phyloP scores from a whole-genome alignment of 1,284 basidiomycete genomes.

The Heterobasidion occidentale region DNA sequence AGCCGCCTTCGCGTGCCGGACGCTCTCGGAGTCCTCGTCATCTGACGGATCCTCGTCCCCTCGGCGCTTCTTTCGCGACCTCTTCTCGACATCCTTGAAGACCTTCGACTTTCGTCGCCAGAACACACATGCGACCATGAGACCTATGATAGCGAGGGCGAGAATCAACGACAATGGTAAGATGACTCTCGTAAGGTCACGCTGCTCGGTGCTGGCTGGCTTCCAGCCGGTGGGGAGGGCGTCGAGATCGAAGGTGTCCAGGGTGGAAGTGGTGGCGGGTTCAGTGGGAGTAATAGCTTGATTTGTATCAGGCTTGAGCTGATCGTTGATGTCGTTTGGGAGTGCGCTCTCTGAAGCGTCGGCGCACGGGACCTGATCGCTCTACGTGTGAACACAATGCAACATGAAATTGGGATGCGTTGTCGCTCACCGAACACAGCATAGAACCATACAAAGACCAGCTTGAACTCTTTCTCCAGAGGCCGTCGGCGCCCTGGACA shows the following conservation, averaged over 20 bases:
- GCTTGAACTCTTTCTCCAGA: slow-evolving; percentile 48
- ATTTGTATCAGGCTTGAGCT: background rate
- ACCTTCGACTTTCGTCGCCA: slow-evolving; percentile 37
- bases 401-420: background rate
- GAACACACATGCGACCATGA: slow-evolving; percentile 48
- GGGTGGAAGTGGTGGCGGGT: background rate
- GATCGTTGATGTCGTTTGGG: background rate
- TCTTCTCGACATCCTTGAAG: slow-evolving; percentile 27
- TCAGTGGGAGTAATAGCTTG: background rate
- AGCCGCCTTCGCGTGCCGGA: slow-evolving; percentile 34
- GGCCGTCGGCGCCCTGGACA: slow-evolving; percentile 43
- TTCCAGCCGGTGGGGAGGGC: slow-evolving; percentile 54
- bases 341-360: background rate
- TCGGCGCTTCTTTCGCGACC: slow-evolving; percentile 23
- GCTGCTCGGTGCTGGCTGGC: background rate
- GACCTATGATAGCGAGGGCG: slow-evolving; percentile 43
- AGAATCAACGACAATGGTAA: slow-evolving; percentile 52
- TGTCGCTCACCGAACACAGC: slow-evolving; percentile 30
- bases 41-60: slow-evolving; percentile 22
- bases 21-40: slow-evolving; percentile 27
- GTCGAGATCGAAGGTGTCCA: slow-evolving; percentile 18
- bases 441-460: slow-evolving; percentile 61
- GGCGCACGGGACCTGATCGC: background rate
- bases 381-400: background rate
- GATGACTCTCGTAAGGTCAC: slow-evolving; percentile 34